phyloP scores from a whole-genome alignment of 192 early-diverging fungal genomes.

The Dissophora ornata region DNA sequence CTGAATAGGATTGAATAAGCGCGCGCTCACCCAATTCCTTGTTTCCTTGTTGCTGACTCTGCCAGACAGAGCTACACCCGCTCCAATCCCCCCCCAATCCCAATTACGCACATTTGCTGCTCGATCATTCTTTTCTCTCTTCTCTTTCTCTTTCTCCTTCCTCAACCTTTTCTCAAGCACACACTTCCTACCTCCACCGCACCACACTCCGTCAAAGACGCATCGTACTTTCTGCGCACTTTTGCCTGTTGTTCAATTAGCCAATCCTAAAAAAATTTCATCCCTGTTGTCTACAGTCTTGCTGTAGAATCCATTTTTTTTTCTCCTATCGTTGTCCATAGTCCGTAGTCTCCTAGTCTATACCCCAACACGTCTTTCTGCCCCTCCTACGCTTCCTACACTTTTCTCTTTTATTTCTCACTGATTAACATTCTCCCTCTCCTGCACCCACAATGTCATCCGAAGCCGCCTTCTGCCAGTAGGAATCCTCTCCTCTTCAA shows the following conservation, averaged over 20 bases:
- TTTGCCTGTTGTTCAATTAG: too few species aligned
- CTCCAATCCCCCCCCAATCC: background rate
- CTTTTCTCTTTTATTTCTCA: constrained; percentile 11
- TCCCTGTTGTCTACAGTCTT: too few species aligned
- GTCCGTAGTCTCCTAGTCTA: background rate
- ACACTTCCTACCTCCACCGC: background rate
- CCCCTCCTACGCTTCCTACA: background rate
- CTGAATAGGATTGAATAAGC: too few species aligned
- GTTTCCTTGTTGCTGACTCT: too few species aligned
- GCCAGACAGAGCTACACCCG: too few species aligned
- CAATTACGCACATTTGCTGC: background rate
- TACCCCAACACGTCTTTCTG: background rate
- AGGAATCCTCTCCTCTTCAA: constrained; percentile 22
- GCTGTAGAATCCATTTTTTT: too few species aligned
- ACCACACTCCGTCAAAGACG: too few species aligned
- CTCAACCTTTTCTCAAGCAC: background rate
- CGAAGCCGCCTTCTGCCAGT: constrained; percentile 20
- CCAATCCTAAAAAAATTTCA: background rate
- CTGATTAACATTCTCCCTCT: background rate
- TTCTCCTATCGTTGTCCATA: background rate
- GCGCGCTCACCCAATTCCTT: too few species aligned
- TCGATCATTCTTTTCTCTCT: too few species aligned
- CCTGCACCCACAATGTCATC: constrained; percentile 15
- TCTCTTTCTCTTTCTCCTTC: background rate
- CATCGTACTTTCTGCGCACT: too few species aligned